phyloP scores from a whole-genome alignment of 202 grass and related monocot genomes.

The Thinopyrum obtusiflorum region DNA sequence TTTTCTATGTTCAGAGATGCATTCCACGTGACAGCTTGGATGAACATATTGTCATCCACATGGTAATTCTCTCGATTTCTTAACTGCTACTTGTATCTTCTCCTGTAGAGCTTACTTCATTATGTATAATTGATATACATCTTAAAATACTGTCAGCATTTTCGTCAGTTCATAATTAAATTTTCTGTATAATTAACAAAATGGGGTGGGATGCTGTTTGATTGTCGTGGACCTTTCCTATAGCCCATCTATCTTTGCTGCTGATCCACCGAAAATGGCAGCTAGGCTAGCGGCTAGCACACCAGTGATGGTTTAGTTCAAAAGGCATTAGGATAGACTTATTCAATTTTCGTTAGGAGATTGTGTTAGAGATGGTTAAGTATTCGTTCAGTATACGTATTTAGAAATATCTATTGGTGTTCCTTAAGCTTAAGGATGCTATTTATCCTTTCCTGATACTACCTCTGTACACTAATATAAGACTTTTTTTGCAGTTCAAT shows the following conservation, averaged over 20 bases:
- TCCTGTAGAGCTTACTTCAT: not conserved
- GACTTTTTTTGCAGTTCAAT: too few relatives aligned
- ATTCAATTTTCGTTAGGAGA: not conserved
- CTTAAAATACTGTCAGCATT: not conserved
- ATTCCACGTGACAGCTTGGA: conserved; percentile 85
- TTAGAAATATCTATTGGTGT: not conserved
- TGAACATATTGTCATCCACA: conserved; percentile 92
- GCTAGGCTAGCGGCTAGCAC: conserved; percentile 6
- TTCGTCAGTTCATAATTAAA: not conserved
- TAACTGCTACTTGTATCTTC: conserved; percentile 15
- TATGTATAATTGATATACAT: not conserved
- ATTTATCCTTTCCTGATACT: not conserved
- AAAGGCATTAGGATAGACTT: not conserved
- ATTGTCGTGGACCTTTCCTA: not conserved
- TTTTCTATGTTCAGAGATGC: conserved; percentile 75
- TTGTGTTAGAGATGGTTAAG: not conserved
- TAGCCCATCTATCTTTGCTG: not conserved
- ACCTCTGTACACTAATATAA: too few relatives aligned
- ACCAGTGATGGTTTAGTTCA: not conserved
- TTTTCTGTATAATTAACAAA: not conserved
- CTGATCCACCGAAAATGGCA: not conserved
- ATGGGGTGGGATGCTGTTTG: not conserved
- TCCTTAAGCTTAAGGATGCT: not conserved
- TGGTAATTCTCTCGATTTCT: conserved; percentile 57
- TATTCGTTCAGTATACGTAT: not conserved